Percentiles rank a stretch among this genome's conserved stretches.
Conservation (phyloP, 2,329 filamentous ascomycete genomes). For the Alternaria tenuissima region DNA sequence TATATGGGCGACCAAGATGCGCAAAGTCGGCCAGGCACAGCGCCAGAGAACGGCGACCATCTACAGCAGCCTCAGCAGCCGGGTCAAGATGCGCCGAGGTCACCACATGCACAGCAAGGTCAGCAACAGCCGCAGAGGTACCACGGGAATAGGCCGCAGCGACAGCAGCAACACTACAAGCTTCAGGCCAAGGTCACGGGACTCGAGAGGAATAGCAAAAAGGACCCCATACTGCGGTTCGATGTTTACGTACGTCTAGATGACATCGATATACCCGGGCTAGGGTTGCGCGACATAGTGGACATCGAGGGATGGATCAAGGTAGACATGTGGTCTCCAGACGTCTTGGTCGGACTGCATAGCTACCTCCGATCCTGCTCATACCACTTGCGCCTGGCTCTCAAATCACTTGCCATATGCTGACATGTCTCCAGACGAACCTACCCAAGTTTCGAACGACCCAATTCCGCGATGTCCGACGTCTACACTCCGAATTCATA, state of each 20-base stretch:
- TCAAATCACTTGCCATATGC: constrained; percentile 2
- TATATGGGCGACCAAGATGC: constrained; percentile 45
- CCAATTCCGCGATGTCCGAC: constrained; percentile 95
- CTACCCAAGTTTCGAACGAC: constrained; percentile 98
- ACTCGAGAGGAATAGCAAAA: constrained; percentile 90
- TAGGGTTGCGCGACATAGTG: constrained; percentile 3
- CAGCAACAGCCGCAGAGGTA: constrained; percentile 58
- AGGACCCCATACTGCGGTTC: constrained; percentile 93
- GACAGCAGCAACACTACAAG: constrained; percentile 73
- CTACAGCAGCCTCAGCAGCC: constrained; percentile 35
- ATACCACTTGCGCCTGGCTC: background rate
- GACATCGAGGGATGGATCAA: constrained; percentile 10
- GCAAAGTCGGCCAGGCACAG: constrained; percentile 37
- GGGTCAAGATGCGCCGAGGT: constrained; percentile 44
- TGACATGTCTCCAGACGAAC: constrained; percentile 74
- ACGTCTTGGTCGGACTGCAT: background rate
- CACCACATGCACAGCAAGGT: constrained; percentile 43
- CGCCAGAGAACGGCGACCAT: constrained; percentile 48
- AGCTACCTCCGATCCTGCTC: background rate
- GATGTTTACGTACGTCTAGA: constrained; percentile 83
- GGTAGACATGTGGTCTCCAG: constrained; percentile 7
- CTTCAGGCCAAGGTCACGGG: constrained; percentile 95
- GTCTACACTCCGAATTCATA: constrained; percentile 92
- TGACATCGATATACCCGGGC: background rate
- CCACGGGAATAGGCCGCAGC: constrained; percentile 53